Conservation (phyloP, 2,329 filamentous ascomycete genomes). For the Xylariales sp. region DNA sequence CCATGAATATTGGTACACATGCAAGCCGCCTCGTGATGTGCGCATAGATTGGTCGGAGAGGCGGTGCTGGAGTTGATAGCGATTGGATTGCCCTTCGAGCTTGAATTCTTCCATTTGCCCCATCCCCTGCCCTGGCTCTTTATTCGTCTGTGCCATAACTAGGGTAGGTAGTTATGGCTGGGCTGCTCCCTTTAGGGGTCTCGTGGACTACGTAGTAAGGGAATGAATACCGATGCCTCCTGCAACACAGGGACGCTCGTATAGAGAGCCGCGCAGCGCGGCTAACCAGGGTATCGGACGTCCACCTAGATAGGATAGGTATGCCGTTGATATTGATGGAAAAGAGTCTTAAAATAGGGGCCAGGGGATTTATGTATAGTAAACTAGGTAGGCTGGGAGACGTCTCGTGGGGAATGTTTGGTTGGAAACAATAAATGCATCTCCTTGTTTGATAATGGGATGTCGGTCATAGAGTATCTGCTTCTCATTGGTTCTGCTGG, state of each 20-base stretch:
- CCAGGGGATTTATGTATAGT: neutral
- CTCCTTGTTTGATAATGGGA: conserved; percentile 25
- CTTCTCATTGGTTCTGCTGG: conserved; percentile 21
- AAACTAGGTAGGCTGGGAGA: neutral
- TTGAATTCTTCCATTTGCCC: no score
- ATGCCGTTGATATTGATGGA: neutral
- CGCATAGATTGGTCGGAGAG: neutral
- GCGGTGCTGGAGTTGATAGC: neutral
- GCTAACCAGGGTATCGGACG: neutral
- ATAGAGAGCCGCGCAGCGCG: neutral
- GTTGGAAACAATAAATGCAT: conserved; percentile 6
- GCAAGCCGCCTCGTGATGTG: conserved; percentile 5
- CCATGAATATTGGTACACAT: neutral
- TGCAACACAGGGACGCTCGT: neutral
- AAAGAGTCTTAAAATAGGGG: conserved; percentile 20
- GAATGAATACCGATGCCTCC: neutral
- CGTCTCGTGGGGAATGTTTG: neutral
- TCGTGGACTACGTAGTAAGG: neutral
- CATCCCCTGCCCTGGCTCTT: no score
- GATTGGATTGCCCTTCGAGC: neutral
- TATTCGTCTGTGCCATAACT: no score
- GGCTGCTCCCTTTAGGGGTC: neutral
- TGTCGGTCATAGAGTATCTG: conserved; percentile 5
- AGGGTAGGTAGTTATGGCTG: no score
- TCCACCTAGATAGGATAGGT: neutral